Evolutionary conservation across 768 basidiomycete species (phyloP).

Genomic region (Leccinum variicolor): DNA sequence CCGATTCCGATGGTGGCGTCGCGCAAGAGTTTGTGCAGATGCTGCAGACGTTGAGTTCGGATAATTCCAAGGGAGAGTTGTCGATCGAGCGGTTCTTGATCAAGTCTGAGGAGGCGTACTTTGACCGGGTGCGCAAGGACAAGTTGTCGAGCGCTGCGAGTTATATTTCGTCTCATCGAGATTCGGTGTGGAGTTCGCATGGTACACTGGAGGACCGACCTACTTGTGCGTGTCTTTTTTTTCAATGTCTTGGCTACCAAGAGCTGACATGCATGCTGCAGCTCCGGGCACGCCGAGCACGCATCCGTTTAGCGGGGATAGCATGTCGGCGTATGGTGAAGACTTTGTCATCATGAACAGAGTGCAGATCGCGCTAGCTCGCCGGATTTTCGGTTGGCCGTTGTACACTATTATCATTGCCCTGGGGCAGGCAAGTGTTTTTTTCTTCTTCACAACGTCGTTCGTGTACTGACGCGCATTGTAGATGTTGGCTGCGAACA

Average conservation of each 20-base stretch:
- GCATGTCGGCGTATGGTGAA: slow-evolving; percentile 48
- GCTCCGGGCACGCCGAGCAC: slow-evolving; percentile 47
- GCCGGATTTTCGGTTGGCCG: slow-evolving; percentile 84
- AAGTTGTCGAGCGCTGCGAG: slow-evolving; percentile 83
- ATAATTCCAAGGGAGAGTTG: slow-evolving; percentile 87
- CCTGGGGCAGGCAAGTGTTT: slow-evolving; percentile 61
- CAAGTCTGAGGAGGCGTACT: slow-evolving; percentile 93
- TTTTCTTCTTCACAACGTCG: not conserved
- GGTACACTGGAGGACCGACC: slow-evolving; percentile 56
- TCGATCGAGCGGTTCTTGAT: slow-evolving; percentile 89
- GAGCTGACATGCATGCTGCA: slow-evolving; percentile 10
- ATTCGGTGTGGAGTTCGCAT: slow-evolving; percentile 78
- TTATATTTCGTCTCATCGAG: slow-evolving; percentile 71
- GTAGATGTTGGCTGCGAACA: slow-evolving; percentile 84
- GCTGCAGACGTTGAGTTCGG: slow-evolving; percentile 69
- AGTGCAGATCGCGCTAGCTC: slow-evolving; percentile 78
- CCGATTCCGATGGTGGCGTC: slow-evolving; percentile 90
- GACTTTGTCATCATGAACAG: slow-evolving; percentile 77
- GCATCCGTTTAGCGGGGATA: slow-evolving; percentile 45
- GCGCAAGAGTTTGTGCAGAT: slow-evolving; percentile 87
- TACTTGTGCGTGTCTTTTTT: slow-evolving; percentile 50
- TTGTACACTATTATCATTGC: slow-evolving; percentile 89
- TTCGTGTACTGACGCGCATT: slow-evolving; percentile 2
- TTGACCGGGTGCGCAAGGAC: slow-evolving; percentile 84
- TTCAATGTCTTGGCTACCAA: slow-evolving; percentile 9